phyloP scores from a whole-genome alignment of 1,284 basidiomycete species.

The Heterobasidion irregulare region DNA sequence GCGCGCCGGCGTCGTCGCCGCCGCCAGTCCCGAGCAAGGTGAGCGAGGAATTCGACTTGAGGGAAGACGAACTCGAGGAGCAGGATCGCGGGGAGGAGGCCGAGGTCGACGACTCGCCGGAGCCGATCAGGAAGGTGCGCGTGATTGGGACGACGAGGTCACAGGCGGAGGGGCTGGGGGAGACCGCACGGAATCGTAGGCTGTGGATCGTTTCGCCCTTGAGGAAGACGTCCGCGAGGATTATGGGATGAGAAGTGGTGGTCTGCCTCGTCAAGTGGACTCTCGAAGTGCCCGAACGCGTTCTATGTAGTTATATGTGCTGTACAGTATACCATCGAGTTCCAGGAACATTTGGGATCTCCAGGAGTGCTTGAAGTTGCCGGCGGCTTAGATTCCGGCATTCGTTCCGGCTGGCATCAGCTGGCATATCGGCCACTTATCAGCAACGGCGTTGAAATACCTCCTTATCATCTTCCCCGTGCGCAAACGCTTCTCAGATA shows the following conservation, averaged over 20 bases:
- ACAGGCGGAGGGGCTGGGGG: slow-evolving; percentile 17
- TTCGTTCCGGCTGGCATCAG: no score
- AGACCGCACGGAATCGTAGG: slow-evolving; percentile 23
- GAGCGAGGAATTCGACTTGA: slow-evolving; percentile 59
- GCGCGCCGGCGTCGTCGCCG: slow-evolving; percentile 6
- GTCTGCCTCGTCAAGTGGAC: neutral
- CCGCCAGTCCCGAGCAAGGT: slow-evolving; percentile 34
- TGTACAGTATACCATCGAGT: no score
- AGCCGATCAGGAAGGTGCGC: slow-evolving; percentile 32
- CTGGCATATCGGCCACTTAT: no score
- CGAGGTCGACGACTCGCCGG: slow-evolving; percentile 66
- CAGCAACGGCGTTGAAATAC: no score
- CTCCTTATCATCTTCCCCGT: no score
- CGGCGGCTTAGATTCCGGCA: no score
- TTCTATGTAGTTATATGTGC: no score
- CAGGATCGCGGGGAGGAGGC: slow-evolving; percentile 68
- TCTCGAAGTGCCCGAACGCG: neutral
- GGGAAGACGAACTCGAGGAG: slow-evolving; percentile 69
- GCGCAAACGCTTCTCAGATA: no score
- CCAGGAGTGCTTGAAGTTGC: no score
- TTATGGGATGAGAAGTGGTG: neutral
- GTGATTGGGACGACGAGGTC: slow-evolving; percentile 28
- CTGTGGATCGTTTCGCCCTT: slow-evolving; percentile 33
- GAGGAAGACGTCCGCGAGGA: slow-evolving; percentile 8
- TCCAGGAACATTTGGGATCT: no score